Evolutionary conservation across 202 grass and related monocot genomes (phyloP).

Genomic region (Eragrostis tef): DNA sequence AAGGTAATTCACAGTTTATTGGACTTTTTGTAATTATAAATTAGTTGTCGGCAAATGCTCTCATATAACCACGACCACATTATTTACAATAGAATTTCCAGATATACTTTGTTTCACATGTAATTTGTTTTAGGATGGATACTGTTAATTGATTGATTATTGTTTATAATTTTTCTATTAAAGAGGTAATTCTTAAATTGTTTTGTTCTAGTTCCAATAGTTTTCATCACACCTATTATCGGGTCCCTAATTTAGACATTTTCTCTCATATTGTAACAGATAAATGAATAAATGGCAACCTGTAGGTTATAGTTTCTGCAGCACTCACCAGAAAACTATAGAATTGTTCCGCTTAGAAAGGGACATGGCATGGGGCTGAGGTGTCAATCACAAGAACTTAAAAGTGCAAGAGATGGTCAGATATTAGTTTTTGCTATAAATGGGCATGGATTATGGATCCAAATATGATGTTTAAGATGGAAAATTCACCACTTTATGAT

Average conservation of each 20-base stretch:
- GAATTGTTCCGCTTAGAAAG: background rate
- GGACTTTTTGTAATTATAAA: background rate
- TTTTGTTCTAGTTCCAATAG: slow-evolving; percentile 8
- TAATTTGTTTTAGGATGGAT: background rate
- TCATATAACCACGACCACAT: background rate
- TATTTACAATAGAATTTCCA: background rate
- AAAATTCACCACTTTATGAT: background rate
- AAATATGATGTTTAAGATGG: slow-evolving; percentile 20
- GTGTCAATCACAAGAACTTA: background rate
- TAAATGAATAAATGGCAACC: background rate
- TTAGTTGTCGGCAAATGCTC: background rate
- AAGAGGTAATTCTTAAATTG: background rate
- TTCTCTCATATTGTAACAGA: background rate
- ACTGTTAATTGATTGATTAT: background rate
- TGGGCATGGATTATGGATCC: background rate
- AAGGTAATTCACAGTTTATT: slow-evolving; percentile 61
- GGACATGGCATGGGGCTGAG: background rate
- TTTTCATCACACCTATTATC: background rate
- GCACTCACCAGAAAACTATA: slow-evolving; percentile 16
- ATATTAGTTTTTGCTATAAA: slow-evolving; percentile 29
- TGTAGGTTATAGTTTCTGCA: background rate
- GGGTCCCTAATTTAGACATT: background rate
- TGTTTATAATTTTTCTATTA: slow-evolving; percentile 7
- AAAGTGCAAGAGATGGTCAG: background rate
- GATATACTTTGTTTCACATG: background rate